Evolutionary conservation across 2,329 filamentous ascomycete genomes (phyloP).

Genomic region (Botrytis porri): DNA sequence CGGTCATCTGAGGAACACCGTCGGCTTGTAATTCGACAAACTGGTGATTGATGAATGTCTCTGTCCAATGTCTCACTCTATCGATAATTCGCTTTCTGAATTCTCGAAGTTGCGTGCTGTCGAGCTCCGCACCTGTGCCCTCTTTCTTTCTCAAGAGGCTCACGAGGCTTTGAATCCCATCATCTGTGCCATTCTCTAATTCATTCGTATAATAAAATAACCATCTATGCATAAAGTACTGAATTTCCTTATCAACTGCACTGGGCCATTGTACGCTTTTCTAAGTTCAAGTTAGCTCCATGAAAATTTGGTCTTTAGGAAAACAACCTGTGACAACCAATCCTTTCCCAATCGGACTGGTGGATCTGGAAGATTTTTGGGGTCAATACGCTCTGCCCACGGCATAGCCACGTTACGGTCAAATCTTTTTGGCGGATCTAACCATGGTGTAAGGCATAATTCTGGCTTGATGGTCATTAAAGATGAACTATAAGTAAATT

Average conservation of each 20-base stretch:
- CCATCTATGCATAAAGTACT: constrained; percentile 19
- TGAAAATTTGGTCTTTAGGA: not conserved
- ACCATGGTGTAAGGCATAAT: constrained; percentile 16
- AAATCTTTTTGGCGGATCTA: constrained; percentile 18
- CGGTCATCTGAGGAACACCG: constrained; percentile 14
- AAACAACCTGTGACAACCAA: constrained; percentile 19
- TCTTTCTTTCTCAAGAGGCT: constrained; percentile 4
- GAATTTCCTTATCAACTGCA: constrained; percentile 10
- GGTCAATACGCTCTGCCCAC: constrained; percentile 11
- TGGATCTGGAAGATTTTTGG: not conserved
- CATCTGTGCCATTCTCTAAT: constrained; percentile 14
- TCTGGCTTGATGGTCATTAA: constrained; percentile 14
- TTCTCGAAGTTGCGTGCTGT: constrained; percentile 2
- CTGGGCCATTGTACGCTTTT: constrained; percentile 13
- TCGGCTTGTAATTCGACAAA: constrained; percentile 16
- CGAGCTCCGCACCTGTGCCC: not conserved
- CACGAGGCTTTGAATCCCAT: constrained; percentile 12
- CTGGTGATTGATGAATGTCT: constrained; percentile 15
- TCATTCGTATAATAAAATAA: constrained; percentile 9
- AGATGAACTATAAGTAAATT: constrained; percentile 10
- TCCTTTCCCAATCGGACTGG: constrained; percentile 6
- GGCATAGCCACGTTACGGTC: constrained; percentile 17
- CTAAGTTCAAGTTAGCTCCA: constrained; percentile 7
- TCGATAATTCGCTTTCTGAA: constrained; percentile 13
- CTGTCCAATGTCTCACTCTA: constrained; percentile 17